phyloP scores from a whole-genome alignment of 2,329 filamentous ascomycete species.

The Tolypocladium cylindrosporum region DNA sequence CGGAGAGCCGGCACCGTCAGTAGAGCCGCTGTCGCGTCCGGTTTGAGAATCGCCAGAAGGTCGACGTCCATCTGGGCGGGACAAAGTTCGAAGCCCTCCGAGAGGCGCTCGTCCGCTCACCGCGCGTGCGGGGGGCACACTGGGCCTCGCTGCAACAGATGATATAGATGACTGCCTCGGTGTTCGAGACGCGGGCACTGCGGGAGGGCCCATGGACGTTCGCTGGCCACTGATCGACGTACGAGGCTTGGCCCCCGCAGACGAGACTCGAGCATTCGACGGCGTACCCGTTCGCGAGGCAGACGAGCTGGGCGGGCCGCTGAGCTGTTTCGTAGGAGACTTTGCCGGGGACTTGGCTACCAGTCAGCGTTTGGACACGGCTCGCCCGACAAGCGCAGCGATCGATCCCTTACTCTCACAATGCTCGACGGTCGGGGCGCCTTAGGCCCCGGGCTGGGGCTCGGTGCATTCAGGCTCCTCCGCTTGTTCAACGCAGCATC shows the following conservation, averaged over 20 bases:
- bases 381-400: not conserved
- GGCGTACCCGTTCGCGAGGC: slow-evolving; percentile 58
- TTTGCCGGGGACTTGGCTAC: slow-evolving; percentile 58
- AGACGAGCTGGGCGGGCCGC: slow-evolving; percentile 43
- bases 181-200: slow-evolving; percentile 32
- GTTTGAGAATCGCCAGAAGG: slow-evolving; percentile 37
- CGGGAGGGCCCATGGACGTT: slow-evolving; percentile 59
- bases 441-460: slow-evolving; percentile 59
- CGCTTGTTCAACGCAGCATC: slow-evolving; percentile 50
- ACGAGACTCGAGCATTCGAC: slow-evolving; percentile 39
- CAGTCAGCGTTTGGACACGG: not conserved
- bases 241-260: slow-evolving; percentile 40
- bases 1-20: slow-evolving; percentile 31
- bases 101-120: slow-evolving; percentile 30
- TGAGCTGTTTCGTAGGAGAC: slow-evolving; percentile 67
- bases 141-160: slow-evolving; percentile 24
- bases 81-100: slow-evolving; percentile 20
- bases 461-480: slow-evolving; percentile 61
- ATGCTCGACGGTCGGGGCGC: slow-evolving; percentile 45
- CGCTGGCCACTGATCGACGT: slow-evolving; percentile 44
- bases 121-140: slow-evolving; percentile 24
- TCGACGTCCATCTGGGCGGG: slow-evolving; percentile 31
- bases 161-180: slow-evolving; percentile 35
- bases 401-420: slow-evolving; percentile 36
- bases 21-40: slow-evolving; percentile 27